Conservation (phyloP, 2,329 filamentous ascomycete species). For the Penicillium aurantiogriseum region DNA sequence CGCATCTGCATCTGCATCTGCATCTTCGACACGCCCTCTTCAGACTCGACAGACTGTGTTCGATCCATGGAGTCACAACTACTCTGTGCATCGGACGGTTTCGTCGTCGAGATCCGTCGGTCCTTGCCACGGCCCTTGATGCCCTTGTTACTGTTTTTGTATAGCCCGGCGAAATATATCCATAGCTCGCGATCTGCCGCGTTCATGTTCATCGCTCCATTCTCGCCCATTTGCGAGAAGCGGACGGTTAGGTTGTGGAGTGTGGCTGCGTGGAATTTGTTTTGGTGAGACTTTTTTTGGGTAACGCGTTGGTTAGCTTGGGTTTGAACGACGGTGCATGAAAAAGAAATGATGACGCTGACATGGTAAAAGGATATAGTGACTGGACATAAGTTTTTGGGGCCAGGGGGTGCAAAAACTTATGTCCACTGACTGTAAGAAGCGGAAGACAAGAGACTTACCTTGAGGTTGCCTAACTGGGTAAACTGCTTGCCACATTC, state of each 20-base stretch:
- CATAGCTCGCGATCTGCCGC: slow-evolving; percentile 73
- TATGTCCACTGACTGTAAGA: too few species aligned
- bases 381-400: too few species aligned
- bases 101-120: slow-evolving; percentile 47
- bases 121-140: slow-evolving; percentile 95
- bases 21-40: slow-evolving; percentile 24
- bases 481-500: slow-evolving; percentile 85
- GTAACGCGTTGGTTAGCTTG: slow-evolving; percentile 4
- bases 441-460: slow-evolving; percentile 31
- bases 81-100: slow-evolving; percentile 20
- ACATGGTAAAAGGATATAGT: neutral
- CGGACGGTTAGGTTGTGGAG: slow-evolving; percentile 67
- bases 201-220: slow-evolving; percentile 63
- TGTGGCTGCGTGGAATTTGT: slow-evolving; percentile 82
- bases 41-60: slow-evolving; percentile 22
- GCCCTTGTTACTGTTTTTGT: slow-evolving; percentile 97
- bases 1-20: slow-evolving; percentile 11
- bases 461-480: slow-evolving; percentile 89
- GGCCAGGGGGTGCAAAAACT: too few species aligned
- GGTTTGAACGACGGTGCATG: neutral
- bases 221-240: slow-evolving; percentile 64
- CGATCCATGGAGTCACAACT: slow-evolving; percentile 15
- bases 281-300: slow-evolving; percentile 71
- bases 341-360: neutral
- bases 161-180: slow-evolving; percentile 81